Conservation (phyloP, 805 yeast genomes). For the Barnettozyma sucrosica region DNA sequence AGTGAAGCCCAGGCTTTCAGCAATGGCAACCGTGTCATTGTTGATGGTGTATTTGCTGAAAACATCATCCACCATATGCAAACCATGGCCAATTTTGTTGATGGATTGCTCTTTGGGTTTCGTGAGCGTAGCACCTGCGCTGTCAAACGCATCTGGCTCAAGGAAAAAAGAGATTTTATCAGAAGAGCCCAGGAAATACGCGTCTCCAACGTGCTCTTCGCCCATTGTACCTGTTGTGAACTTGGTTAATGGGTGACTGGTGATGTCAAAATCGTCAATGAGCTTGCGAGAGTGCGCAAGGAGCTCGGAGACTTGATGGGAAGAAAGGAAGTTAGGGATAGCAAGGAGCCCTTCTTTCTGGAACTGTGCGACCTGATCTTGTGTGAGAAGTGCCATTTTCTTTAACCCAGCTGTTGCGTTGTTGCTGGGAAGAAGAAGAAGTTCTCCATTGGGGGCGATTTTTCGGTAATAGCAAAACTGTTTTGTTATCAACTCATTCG, state of each 20-base stretch:
- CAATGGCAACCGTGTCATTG: constrained; percentile 44
- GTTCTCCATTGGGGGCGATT: too few species aligned
- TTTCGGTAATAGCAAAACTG: too few species aligned
- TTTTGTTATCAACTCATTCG: too few species aligned
- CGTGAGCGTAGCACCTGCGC: constrained; percentile 38
- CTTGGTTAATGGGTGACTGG: constrained; percentile 60
- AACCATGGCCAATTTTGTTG: constrained; percentile 76
- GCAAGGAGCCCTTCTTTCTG: constrained; percentile 56
- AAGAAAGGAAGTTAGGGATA: constrained; percentile 46
- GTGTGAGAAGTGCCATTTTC: constrained; percentile 22
- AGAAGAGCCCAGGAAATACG: constrained; percentile 61
- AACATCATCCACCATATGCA: constrained; percentile 48
- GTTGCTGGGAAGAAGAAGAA: neutral
- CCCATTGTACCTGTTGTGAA: constrained; percentile 49
- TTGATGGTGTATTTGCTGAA: constrained; percentile 49
- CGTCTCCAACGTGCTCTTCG: constrained; percentile 63
- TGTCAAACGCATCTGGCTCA: constrained; percentile 63
- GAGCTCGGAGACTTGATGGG: constrained; percentile 35
- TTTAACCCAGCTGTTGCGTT: neutral
- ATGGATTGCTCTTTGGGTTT: constrained; percentile 52
- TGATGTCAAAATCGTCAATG: constrained; percentile 43
- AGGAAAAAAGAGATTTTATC: constrained; percentile 66
- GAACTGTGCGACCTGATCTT: constrained; percentile 45
- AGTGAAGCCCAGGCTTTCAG: constrained; percentile 42
- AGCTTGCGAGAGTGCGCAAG: constrained; percentile 40